Base-by-base conservation (phyloP, 768 basidiomycete species). In the Panus rudis region DNA sequence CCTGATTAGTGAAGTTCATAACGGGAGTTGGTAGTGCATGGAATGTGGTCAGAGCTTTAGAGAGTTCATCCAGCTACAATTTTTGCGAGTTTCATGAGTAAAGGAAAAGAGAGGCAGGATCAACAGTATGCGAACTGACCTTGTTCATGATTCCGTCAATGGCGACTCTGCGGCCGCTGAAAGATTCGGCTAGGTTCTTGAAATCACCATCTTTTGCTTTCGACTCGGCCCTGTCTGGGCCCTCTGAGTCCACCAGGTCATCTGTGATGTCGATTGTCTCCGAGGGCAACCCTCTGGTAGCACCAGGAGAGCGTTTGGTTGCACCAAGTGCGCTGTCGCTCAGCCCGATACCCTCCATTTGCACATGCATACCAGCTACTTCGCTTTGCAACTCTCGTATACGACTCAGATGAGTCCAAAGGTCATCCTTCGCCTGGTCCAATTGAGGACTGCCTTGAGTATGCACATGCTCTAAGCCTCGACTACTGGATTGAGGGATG, bases 101-200 rank as follows among this genome's bases (percentile, higher is more conserved):
- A 30, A 24, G 24, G 35, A 16, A 21, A 23, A 5, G 27, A n/a
- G n/a, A 10, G 16, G 33, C 19, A 14, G 26, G 10, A 16, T 16
- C 45, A n/a, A 32, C 32, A 32, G n/a, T n/a, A 38, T 35, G 17
- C 8, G 33, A 41, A 39, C 63, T 27, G 47, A 83, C 86, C 72
- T 85, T 86, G 58, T 57, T 58, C 86, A 89, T 88, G 24, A 90
- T 82, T 23, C 68, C 72, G 41, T 76, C 72, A 16, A 88, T 83
- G 24, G 77, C 75, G 46, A 77, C 73, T 56, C 80, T 85, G 42
- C 81, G 71, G 21, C 79, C 79, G 40, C 76, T 72, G 56, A 89
- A 88, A 52, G 79, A 79, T 43, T 76, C 72, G 6, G 81, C 73
- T 26, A 87, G 66, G 48, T 69, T 77, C 6, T 73, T 71, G 58